A percentile compares a stretch with the other conserved stretches of the same genome.
These are phyloP conservation scores for Termitomyces sp. DNA, from an alignment of 768 basidiomycete species.

Conservation along the genomic window DNA sequence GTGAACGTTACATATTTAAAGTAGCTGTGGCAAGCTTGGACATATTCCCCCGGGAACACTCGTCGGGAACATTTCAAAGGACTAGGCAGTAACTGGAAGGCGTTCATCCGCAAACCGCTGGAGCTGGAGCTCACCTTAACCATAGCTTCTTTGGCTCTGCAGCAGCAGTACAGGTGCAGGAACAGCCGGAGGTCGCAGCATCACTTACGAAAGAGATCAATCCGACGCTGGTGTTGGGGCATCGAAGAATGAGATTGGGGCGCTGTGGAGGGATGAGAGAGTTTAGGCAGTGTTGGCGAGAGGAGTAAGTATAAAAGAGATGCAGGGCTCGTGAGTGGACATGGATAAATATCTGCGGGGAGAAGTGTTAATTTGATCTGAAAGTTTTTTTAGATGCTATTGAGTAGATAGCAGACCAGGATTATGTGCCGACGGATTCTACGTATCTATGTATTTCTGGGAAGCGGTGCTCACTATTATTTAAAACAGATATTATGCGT, in stretches of 20 bases:
- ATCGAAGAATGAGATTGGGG: constrained; percentile 51
- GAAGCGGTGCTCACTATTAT: not conserved
- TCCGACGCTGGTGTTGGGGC: constrained; percentile 45
- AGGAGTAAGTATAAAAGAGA: constrained; percentile 50
- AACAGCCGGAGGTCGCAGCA: constrained; percentile 17
- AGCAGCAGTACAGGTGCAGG: not conserved
- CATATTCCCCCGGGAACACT: too few relatives aligned
- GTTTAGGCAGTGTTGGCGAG: constrained; percentile 48
- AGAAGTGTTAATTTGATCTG: not conserved
- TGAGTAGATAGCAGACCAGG: constrained; percentile 44
- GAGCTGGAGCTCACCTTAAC: not conserved
- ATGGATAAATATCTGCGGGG: too few relatives aligned
- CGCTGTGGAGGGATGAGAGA: constrained; percentile 54
- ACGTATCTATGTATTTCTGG: constrained; percentile 13
- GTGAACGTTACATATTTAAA: too few relatives aligned
- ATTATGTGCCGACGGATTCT: constrained; percentile 66
- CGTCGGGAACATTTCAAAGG: too few relatives aligned
- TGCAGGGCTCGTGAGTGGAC: constrained; percentile 60
- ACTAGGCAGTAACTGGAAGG: constrained; percentile 60
- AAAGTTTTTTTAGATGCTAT: constrained; percentile 72
- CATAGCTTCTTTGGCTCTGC: too few relatives aligned
- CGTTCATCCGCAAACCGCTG: constrained; percentile 23
- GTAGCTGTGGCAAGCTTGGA: too few relatives aligned
- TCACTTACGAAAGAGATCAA: constrained; percentile 30
- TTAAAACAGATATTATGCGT: constrained; percentile 62